A percentile compares a stretch with the other conserved stretches of the same genome.
These are phyloP conservation scores for Candida krabiensis DNA, from an alignment of 805 yeast genomes.

Conservation along the genomic window DNA sequence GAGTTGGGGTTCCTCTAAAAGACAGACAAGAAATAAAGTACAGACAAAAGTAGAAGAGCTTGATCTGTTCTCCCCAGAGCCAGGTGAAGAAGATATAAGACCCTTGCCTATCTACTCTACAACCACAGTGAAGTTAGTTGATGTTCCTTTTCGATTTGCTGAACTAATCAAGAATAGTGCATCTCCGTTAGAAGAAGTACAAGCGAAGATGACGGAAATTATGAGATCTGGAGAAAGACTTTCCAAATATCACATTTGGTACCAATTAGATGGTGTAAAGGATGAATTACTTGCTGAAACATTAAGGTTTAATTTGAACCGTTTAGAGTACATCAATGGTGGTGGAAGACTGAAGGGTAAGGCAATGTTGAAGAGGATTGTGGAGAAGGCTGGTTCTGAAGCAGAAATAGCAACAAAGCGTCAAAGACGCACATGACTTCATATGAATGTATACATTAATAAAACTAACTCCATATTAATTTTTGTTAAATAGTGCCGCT, in stretches of 20 bases:
- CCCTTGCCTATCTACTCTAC: conserved; percentile 57
- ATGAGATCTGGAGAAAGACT: conserved; percentile 60
- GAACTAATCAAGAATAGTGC: conserved; percentile 70
- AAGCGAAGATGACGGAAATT: conserved; percentile 58
- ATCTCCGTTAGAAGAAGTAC: conserved; percentile 54
- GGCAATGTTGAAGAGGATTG: conserved; percentile 32
- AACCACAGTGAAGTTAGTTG: conserved; percentile 61
- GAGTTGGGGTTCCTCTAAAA: conserved; percentile 29
- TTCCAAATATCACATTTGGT: conserved; percentile 73
- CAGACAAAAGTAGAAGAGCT: conserved; percentile 22
- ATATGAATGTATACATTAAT: too few relatives aligned
- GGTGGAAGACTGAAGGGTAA: conserved; percentile 36
- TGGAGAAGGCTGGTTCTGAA: conserved; percentile 27
- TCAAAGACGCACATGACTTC: conserved; percentile 10
- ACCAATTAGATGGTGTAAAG: conserved; percentile 72
- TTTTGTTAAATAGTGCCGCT: too few relatives aligned
- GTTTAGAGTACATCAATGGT: conserved; percentile 35
- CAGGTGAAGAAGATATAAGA: conserved; percentile 38
- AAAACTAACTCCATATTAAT: too few relatives aligned
- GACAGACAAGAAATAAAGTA: conserved; percentile 27
- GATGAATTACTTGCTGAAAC: conserved; percentile 68
- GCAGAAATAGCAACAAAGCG: conserved; percentile 21
- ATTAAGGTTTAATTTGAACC: conserved; percentile 54
- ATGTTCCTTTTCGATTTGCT: conserved; percentile 64
- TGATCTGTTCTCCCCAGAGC: conserved; percentile 20